phyloP scores from a whole-genome alignment of 1,139 yeast genomes.

The Pichia sp. region DNA sequence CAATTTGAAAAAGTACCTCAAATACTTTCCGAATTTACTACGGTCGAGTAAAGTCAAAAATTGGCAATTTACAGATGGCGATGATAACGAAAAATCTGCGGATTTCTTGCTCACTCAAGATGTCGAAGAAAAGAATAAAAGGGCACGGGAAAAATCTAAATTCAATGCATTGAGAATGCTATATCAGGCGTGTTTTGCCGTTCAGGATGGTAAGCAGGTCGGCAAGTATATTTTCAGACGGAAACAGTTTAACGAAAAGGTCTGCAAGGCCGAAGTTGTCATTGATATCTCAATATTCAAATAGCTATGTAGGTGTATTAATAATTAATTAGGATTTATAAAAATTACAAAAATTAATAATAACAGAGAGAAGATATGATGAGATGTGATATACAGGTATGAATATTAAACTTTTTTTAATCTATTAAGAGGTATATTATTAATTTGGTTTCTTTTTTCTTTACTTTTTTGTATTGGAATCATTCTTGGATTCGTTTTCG shows the following conservation, averaged over 20 bases:
- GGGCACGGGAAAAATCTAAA: slow-evolving; percentile 33
- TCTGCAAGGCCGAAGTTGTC: slow-evolving; percentile 23
- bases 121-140: slow-evolving; percentile 33
- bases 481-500: slow-evolving; percentile 3
- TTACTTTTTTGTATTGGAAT: neutral
- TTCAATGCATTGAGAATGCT: slow-evolving; percentile 40
- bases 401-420: neutral
- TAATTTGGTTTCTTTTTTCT: neutral
- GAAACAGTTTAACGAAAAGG: slow-evolving; percentile 31
- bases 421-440: neutral
- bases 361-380: no score
- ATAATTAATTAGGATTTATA: neutral
- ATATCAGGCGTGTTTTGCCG: slow-evolving; percentile 34
- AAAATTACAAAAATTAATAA: neutral
- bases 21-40: slow-evolving; percentile 15
- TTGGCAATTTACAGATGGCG: slow-evolving; percentile 40
- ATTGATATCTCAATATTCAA: slow-evolving; percentile 24
- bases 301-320: neutral
- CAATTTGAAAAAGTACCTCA: slow-evolving; percentile 17
- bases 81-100: slow-evolving; percentile 28
- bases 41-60: slow-evolving; percentile 19
- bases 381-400: no score
- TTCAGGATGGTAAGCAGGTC: slow-evolving; percentile 36
- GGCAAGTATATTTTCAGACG: slow-evolving; percentile 36
- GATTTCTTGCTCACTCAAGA: slow-evolving; percentile 67